Conservation (phyloP, 257 asterid species). For the Misopates orontium region DNA sequence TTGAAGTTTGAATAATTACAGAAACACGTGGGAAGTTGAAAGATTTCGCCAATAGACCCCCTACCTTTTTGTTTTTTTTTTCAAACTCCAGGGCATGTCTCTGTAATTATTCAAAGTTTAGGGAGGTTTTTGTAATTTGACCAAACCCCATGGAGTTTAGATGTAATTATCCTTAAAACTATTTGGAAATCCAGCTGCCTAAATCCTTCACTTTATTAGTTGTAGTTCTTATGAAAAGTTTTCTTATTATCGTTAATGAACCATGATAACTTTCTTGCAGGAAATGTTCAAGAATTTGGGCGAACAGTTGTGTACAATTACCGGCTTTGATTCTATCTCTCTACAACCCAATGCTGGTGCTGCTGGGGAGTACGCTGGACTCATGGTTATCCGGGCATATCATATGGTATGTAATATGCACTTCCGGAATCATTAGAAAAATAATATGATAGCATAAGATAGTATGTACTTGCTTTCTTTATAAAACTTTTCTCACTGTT, state of each 20-base stretch:
- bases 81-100: too few relatives aligned
- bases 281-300: conserved; percentile 98
- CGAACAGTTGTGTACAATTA: conserved; percentile 78
- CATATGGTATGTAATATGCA: conserved; percentile 58
- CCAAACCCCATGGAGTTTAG: too few relatives aligned
- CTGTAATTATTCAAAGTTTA: too few relatives aligned
- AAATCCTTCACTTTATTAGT: not conserved
- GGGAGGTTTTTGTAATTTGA: too few relatives aligned
- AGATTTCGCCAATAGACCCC: too few relatives aligned
- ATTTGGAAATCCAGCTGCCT: conserved; percentile 4
- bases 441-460: not conserved
- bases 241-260: conserved; percentile 21
- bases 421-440: not conserved
- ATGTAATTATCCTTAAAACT: too few relatives aligned
- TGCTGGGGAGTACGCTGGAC: conserved; percentile 96
- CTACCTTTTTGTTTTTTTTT: too few relatives aligned
- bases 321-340: conserved; percentile 97
- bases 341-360: conserved; percentile 99
- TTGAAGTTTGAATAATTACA: too few relatives aligned
- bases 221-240: conserved; percentile 3
- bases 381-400: conserved; percentile 98
- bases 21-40: too few relatives aligned
- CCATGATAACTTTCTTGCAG: conserved; percentile 40
- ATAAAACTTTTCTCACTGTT: not conserved
- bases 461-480: not conserved